Conservation (phyloP, 1,139 yeast genomes). For the Kodamaea anthophila region DNA sequence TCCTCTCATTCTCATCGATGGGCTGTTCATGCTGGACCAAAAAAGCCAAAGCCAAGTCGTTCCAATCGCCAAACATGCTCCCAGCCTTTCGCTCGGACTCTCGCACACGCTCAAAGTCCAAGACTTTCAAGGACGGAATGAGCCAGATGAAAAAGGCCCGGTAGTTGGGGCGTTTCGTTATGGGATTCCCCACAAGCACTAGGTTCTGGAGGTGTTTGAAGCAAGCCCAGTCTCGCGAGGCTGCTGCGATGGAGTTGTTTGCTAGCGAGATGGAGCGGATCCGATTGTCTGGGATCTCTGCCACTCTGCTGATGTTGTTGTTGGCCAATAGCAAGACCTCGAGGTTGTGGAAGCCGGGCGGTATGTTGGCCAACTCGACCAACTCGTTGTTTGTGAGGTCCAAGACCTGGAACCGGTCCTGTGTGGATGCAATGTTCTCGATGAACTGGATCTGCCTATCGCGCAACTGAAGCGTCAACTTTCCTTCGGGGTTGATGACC, state of each 20-base stretch:
- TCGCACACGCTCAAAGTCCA: conserved; percentile 65
- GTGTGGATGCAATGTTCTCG: conserved; percentile 31
- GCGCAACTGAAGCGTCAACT: conserved; percentile 32
- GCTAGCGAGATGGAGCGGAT: conserved; percentile 44
- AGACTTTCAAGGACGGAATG: conserved; percentile 52
- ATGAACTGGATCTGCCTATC: conserved; percentile 27
- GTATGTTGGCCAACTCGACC: conserved; percentile 47
- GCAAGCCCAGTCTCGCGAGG: conserved; percentile 19
- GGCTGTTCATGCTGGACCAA: conserved; percentile 7
- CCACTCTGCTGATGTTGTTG: conserved; percentile 44
- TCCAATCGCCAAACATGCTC: conserved; percentile 38
- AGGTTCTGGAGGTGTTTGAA: conserved; percentile 41
- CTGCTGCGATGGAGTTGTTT: conserved; percentile 42
- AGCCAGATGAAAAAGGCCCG: conserved; percentile 55
- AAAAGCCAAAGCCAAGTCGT: conserved; percentile 11
- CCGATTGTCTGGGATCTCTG: conserved; percentile 26
- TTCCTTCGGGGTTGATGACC: conserved; percentile 32
- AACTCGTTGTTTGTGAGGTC: conserved; percentile 68
- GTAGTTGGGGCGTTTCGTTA: conserved; percentile 49
- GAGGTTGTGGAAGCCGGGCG: conserved; percentile 34
- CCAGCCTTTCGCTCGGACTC: conserved; percentile 46
- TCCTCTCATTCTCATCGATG: conserved; percentile 12
- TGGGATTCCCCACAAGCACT: conserved; percentile 56
- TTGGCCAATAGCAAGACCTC: conserved; percentile 50
- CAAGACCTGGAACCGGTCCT: conserved; percentile 41